Conservation (phyloP, 2,329 filamentous ascomycete species). For the Curvularia eragrostidis region DNA sequence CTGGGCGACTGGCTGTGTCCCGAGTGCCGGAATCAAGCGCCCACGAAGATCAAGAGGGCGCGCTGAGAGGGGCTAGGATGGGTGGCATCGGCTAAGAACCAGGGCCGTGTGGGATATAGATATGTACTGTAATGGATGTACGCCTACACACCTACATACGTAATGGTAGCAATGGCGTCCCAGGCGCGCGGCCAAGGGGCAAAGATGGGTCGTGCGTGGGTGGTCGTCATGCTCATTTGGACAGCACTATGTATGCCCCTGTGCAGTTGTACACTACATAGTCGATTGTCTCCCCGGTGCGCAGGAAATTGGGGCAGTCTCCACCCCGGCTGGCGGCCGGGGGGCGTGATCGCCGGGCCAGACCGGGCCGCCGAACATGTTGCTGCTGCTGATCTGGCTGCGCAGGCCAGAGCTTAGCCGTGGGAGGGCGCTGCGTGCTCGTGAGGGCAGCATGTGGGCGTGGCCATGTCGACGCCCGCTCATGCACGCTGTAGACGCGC, state of each 20-base stretch:
- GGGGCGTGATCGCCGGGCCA: slow-evolving; percentile 13
- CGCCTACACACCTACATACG: too few relatives aligned
- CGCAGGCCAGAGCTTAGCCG: not conserved
- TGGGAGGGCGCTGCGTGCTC: not conserved
- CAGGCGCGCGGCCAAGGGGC: not conserved
- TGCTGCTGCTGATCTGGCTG: slow-evolving; percentile 11
- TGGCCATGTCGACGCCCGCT: not conserved
- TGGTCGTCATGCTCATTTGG: not conserved
- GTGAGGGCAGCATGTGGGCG: not conserved
- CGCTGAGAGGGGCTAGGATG: slow-evolving; percentile 28
- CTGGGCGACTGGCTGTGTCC: slow-evolving; percentile 60
- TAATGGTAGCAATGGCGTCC: slow-evolving; percentile 7
- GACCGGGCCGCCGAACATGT: slow-evolving; percentile 8
- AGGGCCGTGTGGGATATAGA: slow-evolving; percentile 12
- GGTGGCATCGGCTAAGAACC: not conserved
- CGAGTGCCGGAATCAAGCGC: slow-evolving; percentile 48
- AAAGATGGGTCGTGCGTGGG: not conserved
- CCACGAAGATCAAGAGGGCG: slow-evolving; percentile 51
- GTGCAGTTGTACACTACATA: too few relatives aligned
- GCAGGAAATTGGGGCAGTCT: slow-evolving; percentile 11
- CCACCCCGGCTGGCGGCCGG: slow-evolving; percentile 4
- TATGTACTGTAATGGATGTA: too few relatives aligned
- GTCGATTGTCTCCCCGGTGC: not conserved
- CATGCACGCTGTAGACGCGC: not conserved
- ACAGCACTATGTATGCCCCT: not conserved